Conservation (phyloP, 75 land plant species). For the Azolla pinnata region DNA sequence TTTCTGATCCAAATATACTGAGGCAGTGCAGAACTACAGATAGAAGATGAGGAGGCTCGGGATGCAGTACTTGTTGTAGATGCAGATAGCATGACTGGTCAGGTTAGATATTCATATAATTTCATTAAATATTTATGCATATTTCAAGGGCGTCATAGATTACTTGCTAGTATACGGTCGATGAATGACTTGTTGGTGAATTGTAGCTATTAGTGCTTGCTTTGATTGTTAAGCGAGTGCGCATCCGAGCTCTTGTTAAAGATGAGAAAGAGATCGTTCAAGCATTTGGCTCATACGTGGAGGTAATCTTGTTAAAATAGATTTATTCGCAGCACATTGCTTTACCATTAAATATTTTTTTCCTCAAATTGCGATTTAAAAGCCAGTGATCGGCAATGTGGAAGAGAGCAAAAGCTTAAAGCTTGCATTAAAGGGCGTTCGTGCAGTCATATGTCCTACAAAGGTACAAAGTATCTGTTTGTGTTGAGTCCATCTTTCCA, state of each 20-base stretch:
- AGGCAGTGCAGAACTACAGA: constrained; percentile 15
- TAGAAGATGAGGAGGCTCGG: constrained; percentile 28
- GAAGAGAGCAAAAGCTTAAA: constrained; percentile 36
- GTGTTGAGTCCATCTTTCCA: no score
- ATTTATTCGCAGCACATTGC: neutral
- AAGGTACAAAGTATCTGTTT: constrained; percentile 34
- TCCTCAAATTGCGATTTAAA: neutral
- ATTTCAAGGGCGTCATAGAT: no score
- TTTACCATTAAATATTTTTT: neutral
- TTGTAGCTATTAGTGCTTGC: constrained; percentile 75
- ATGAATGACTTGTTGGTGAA: no score
- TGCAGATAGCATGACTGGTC: constrained; percentile 94
- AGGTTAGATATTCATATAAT: constrained; percentile 42
- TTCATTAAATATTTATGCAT: no score
- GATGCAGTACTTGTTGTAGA: constrained; percentile 89
- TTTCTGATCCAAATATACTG: constrained; percentile 1
- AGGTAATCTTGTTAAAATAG: constrained; percentile 53
- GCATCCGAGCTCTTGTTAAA: constrained; percentile 78
- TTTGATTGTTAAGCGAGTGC: constrained; percentile 64
- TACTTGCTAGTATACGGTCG: no score
- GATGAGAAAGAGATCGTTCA: constrained; percentile 63
- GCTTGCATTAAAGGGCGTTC: constrained; percentile 67
- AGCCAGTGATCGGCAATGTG: constrained; percentile 73
- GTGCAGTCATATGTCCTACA: constrained; percentile 63
- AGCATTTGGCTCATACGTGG: constrained; percentile 92